A percentile compares a stretch with the other conserved stretches of the same genome.
Evolutionary conservation across 2,329 filamentous ascomycete species (phyloP).

Genomic region (Aureobasidium sp.): DNA sequence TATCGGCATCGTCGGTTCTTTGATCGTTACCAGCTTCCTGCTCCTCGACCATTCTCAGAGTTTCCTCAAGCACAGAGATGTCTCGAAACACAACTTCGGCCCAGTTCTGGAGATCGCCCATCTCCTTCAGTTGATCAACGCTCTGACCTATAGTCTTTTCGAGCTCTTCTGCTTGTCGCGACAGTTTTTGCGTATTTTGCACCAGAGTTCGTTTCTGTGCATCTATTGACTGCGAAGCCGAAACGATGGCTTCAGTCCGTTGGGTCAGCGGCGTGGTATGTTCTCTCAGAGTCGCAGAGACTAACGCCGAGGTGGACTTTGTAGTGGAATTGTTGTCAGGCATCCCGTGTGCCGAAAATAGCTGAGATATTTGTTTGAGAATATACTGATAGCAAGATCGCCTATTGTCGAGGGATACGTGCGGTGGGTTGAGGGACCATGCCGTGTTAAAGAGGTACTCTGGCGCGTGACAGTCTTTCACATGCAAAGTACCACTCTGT

Average conservation of each 20-base stretch:
- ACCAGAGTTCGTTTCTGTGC: not conserved
- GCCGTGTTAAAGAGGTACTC: not conserved
- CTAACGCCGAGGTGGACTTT: not conserved
- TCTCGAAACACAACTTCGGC: slow-evolving; percentile 63
- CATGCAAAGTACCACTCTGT: not conserved
- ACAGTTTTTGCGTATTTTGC: not conserved
- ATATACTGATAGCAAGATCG: not conserved
- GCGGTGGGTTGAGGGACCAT: not conserved
- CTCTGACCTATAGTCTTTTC: not conserved
- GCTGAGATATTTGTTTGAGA: too few relatives aligned
- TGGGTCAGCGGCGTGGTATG: slow-evolving; percentile 7
- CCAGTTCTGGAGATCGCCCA: slow-evolving; percentile 81
- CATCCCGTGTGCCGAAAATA: not conserved
- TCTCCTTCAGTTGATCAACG: slow-evolving; percentile 59
- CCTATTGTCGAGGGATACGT: not conserved
- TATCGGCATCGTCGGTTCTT: not conserved
- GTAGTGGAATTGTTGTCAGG: not conserved
- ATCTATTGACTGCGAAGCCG: not conserved
- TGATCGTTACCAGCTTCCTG: slow-evolving; percentile 17
- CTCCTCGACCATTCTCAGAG: slow-evolving; percentile 29
- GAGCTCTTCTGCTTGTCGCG: slow-evolving; percentile 3
- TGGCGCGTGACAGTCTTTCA: slow-evolving; percentile 3
- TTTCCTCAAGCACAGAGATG: slow-evolving; percentile 32
- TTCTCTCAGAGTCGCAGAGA: not conserved
- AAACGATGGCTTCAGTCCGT: slow-evolving; percentile 2